Base-by-base conservation (phyloP, 2,329 filamentous ascomycete genomes). In the Pseudogymnoascus sp. region DNA sequence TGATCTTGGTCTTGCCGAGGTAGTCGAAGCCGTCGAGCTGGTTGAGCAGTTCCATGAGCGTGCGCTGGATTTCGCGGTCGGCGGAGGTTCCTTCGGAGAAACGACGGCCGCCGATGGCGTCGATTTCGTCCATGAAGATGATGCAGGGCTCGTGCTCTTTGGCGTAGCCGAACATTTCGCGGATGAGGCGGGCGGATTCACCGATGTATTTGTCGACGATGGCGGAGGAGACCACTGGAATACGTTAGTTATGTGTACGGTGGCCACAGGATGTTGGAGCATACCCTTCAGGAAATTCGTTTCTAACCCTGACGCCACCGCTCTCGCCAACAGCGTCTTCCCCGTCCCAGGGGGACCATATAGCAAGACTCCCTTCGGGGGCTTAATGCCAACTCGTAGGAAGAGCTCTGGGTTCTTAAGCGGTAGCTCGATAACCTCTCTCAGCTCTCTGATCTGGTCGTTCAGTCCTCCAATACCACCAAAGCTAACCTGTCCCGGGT, bases 101-200 rank as follows among this genome's bases (percentile, higher is more conserved):
- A 71, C 94, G 85, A 70, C 95, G 86, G 66, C 95, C 95, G 74
- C 94, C 94, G 72, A 99, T 99, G 72, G 94, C 94, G 73, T 99
- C 94, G 73, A 99, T 99, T 78, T 99, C 94, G 81, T 99, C 95
- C 94, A 99, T 99, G 84, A 99, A 99, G 78, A 99, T 99, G 76
- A 99, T 99, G 76, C 94, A 99, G 39, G 94, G 94, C 77, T 99
- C 94, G 75, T 99, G 94, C 75, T 99, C 95, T 78, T 97, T 97
- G 71, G 95, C 94, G 73, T 99, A 99, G 63, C 94, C 95, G 73
- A 99, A 99, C 95, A 99, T 99, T 77, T 99, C 94, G 75, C 94
- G 87, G 72, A 99, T 99, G 67, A 99, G 81, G 68, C 95, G 88
- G 37, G 94, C 94, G 9, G 94, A 99, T 78, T 99, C 94, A 76